phyloP scores from a whole-genome alignment of 2,329 filamentous ascomycete genomes.

The Pseudonectria buxi region DNA sequence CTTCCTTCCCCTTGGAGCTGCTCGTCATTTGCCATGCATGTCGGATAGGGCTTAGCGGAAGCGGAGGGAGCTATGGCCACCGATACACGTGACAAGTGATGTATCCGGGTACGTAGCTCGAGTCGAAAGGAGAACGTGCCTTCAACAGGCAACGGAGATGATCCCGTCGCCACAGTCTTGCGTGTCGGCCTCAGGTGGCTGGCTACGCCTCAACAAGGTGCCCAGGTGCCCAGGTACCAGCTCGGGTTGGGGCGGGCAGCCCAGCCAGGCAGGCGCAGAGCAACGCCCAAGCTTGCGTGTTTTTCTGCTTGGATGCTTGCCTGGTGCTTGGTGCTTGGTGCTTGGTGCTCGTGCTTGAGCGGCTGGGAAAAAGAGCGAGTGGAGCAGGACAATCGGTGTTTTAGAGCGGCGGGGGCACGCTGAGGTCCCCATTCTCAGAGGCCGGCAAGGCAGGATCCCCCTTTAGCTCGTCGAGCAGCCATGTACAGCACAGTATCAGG shows the following conservation, averaged over 20 bases:
- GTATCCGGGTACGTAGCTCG: too few species aligned
- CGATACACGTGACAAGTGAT: slow-evolving; percentile 16
- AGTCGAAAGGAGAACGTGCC: too few species aligned
- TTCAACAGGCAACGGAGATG: neutral
- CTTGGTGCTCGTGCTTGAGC: too few species aligned
- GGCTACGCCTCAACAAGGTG: neutral
- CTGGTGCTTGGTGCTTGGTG: too few species aligned
- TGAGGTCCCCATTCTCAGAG: slow-evolving; percentile 23
- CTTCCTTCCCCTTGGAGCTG: too few species aligned
- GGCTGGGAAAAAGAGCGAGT: slow-evolving; percentile 23
- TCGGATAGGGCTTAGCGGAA: slow-evolving; percentile 21
- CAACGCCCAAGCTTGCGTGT: slow-evolving; percentile 8
- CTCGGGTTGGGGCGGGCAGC: slow-evolving; percentile 18
- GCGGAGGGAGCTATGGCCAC: slow-evolving; percentile 19
- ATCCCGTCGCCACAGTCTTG: slow-evolving; percentile 3
- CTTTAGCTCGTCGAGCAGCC: slow-evolving; percentile 10
- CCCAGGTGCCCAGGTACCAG: slow-evolving; percentile 6
- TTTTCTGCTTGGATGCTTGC: too few species aligned
- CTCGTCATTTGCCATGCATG: slow-evolving; percentile 1
- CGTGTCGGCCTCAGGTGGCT: slow-evolving; percentile 12
- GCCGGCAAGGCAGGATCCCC: slow-evolving; percentile 13
- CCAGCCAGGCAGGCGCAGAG: neutral
- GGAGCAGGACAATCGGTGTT: slow-evolving; percentile 17
- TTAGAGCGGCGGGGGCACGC: slow-evolving; percentile 23
- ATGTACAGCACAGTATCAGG: slow-evolving; percentile 34